phyloP scores from a whole-genome alignment of 2,329 filamentous ascomycete genomes.

The Tolypocladium tundrense region DNA sequence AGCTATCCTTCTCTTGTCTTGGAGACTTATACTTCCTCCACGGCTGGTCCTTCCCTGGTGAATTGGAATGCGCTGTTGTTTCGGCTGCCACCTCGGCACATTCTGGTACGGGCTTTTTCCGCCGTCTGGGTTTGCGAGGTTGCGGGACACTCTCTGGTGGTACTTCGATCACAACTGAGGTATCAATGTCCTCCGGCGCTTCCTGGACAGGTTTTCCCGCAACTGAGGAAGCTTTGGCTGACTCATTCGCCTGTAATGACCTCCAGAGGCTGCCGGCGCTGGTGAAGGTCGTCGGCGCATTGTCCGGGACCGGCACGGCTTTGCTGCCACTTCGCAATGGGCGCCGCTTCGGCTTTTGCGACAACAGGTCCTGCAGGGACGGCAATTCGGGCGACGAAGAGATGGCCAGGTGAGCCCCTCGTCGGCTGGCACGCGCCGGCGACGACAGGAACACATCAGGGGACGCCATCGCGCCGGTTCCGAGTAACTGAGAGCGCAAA shows the following conservation, averaged over 20 bases:
- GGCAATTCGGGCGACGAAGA: conserved; percentile 49
- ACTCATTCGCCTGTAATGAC: conserved; percentile 15
- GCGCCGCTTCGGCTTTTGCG: conserved; percentile 21
- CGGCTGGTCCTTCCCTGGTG: conserved; percentile 17
- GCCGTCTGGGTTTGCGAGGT: conserved; percentile 9
- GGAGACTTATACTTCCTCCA: conserved; percentile 25
- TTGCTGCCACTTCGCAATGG: conserved; percentile 25
- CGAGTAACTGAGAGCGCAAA: conserved; percentile 28
- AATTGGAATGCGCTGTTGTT: not conserved
- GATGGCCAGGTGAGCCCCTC: conserved; percentile 14
- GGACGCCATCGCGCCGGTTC: conserved; percentile 20
- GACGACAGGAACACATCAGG: conserved; percentile 21
- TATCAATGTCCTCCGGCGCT: conserved; percentile 5
- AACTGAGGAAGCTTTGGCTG: not conserved
- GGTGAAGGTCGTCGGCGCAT: conserved; percentile 27
- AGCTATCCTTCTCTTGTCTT: not conserved
- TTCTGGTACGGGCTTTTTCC: conserved; percentile 7
- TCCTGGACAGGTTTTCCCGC: not conserved
- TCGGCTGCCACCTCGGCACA: not conserved
- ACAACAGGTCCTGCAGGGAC: conserved; percentile 36
- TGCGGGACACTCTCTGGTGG: conserved; percentile 8
- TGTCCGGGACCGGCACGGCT: conserved; percentile 23
- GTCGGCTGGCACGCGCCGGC: conserved; percentile 19
- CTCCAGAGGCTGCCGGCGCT: conserved; percentile 28
- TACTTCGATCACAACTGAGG: conserved; percentile 12